Conservation (phyloP, 257 asterid species). For the Solanum pinnatisectum region DNA sequence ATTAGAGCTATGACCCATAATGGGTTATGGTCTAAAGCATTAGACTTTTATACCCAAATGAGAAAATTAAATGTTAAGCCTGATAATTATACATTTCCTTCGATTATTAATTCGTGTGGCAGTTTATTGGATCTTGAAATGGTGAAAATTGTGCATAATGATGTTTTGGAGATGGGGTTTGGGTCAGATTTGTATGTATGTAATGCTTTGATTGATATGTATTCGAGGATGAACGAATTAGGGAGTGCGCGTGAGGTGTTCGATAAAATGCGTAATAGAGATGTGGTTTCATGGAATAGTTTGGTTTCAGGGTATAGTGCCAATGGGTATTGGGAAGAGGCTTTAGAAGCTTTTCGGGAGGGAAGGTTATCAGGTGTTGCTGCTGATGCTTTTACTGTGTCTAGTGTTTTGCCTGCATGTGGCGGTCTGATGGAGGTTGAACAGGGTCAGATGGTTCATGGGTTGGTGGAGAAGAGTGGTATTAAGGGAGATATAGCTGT, state of each 20-base stretch:
- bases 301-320: constrained; percentile 69
- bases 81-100: constrained; percentile 68
- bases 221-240: constrained; percentile 39
- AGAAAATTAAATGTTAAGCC: constrained; percentile 29
- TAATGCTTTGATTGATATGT: constrained; percentile 72
- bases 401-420: constrained; percentile 47
- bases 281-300: constrained; percentile 80
- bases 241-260: constrained; percentile 47
- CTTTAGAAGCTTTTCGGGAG: constrained; percentile 31
- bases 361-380: constrained; percentile 28
- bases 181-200: constrained; percentile 50
- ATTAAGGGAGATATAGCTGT: constrained; percentile 31
- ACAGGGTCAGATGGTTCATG: constrained; percentile 56
- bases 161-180: constrained; percentile 42
- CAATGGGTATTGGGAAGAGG: constrained; percentile 52
- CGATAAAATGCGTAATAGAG: constrained; percentile 51
- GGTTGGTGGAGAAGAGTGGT: constrained; percentile 60
- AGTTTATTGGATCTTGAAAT: constrained; percentile 36
- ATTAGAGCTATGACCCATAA: constrained; percentile 71
- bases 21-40: constrained; percentile 36
- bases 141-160: constrained; percentile 40
- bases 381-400: constrained; percentile 50
- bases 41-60: constrained; percentile 53
- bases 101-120: constrained; percentile 67
- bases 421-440: constrained; percentile 47